Conservation (phyloP, 2,329 filamentous ascomycete genomes). For the Colletotrichum sp. region DNA sequence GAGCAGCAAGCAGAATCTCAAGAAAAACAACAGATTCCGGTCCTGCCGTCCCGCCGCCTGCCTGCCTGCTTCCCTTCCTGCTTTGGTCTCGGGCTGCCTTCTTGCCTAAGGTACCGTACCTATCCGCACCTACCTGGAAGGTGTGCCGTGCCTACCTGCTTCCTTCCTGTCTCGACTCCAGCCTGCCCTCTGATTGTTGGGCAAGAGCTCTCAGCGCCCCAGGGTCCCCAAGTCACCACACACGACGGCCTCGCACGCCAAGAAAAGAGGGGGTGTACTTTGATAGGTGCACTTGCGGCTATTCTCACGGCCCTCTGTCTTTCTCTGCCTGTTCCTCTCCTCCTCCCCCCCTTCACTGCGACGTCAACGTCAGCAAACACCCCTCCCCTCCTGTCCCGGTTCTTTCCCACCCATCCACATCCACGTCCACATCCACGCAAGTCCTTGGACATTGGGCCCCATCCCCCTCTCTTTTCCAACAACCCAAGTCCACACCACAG, state of each 20-base stretch:
- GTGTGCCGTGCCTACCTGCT: not conserved
- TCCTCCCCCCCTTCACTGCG: slow-evolving; percentile 1
- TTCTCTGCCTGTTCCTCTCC: not conserved
- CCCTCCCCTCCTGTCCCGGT: not conserved
- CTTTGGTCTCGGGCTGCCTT: not conserved
- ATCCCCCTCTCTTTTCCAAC: not conserved
- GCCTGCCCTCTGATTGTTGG: not conserved
- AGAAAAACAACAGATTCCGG: not conserved
- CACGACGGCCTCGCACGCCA: not conserved
- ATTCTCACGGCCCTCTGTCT: not conserved
- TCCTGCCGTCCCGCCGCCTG: not conserved
- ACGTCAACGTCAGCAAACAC: slow-evolving; percentile 18
- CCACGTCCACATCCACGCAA: not conserved
- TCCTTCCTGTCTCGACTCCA: not conserved
- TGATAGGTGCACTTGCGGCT: slow-evolving; percentile 2
- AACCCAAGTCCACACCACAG: not conserved
- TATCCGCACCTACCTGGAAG: not conserved
- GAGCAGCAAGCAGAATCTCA: not conserved
- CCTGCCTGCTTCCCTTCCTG: not conserved
- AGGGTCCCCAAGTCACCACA: not conserved
- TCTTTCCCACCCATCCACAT: not conserved
- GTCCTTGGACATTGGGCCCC: not conserved
- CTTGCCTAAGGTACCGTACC: not conserved
- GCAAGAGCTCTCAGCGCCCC: not conserved
- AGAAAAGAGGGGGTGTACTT: slow-evolving; percentile 3